These are phyloP conservation scores for Yamadazyma kanchanaburiensis DNA, from an alignment of 1,139 yeast genomes.

Conservation along the genomic window DNA sequence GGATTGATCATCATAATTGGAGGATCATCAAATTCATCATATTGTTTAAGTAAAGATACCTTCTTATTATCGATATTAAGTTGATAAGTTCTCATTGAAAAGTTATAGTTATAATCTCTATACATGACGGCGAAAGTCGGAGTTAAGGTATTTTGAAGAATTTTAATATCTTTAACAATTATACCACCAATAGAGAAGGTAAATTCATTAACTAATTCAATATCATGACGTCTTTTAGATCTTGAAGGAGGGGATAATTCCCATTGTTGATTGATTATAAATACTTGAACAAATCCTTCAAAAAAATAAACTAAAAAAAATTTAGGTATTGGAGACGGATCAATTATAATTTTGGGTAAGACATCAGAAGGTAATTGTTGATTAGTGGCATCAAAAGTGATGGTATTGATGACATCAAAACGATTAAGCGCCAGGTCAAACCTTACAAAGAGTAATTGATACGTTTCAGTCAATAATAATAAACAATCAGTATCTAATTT, in stretches of 20 bases:
- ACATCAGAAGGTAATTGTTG: slow-evolving; percentile 28
- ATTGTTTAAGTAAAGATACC: slow-evolving; percentile 20
- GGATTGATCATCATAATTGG: slow-evolving; percentile 29
- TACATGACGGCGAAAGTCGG: slow-evolving; percentile 27
- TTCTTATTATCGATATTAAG: slow-evolving; percentile 10
- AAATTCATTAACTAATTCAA: slow-evolving; percentile 11
- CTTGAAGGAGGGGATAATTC: slow-evolving; percentile 2
- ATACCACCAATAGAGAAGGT: slow-evolving; percentile 27
- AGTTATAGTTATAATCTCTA: slow-evolving; percentile 32
- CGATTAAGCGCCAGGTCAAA: slow-evolving; percentile 7
- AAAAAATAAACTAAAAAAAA: slow-evolving; percentile 26
- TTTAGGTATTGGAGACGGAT: slow-evolving; percentile 9
- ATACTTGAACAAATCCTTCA: slow-evolving; percentile 27
- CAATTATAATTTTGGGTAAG: slow-evolving; percentile 19
- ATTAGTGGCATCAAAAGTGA: slow-evolving; percentile 20
- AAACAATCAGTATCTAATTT: slow-evolving; percentile 13
- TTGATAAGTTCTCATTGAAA: slow-evolving; percentile 28
- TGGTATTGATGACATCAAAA: slow-evolving; percentile 9
- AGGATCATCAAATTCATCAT: slow-evolving; percentile 31
- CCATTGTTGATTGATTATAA: slow-evolving; percentile 14
- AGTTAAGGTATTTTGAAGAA: slow-evolving; percentile 6
- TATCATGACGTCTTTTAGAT: slow-evolving; percentile 9
- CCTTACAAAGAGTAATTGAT: slow-evolving; percentile 11
- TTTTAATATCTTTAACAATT: slow-evolving; percentile 21
- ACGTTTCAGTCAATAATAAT: slow-evolving; percentile 15